Base-by-base conservation (phyloP, 1,284 basidiomycete species). In the Papiliotrema nemorosa region DNA sequence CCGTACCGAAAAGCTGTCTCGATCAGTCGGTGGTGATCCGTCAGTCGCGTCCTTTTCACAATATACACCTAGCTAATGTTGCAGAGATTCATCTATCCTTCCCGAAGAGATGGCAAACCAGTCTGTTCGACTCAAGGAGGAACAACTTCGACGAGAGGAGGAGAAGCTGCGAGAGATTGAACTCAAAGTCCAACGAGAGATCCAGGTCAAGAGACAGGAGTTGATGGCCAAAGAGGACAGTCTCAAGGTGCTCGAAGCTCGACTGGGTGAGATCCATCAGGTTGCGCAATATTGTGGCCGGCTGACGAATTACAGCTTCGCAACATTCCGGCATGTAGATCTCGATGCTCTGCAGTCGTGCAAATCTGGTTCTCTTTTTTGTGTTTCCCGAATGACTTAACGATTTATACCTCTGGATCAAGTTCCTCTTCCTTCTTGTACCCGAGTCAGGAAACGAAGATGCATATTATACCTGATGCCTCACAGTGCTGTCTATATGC, bases 161-260 rank as follows among this genome's bases (percentile, higher is more conserved):
- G 92, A 96, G 79, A 94, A 94, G 85, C 80, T 99, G 59, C 89
- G 94, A 64, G 96, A 98, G 78, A 92, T 97, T 73, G 96, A 99
- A 74, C 82, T 97, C 75, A 92, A 91, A 74, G 92, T 97, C 34
- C 94, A 97, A 76, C 85, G 96, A 55, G 96, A 99, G 81, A 94
- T 99, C 77, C 90, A 90, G 76, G 90, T 98, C 80, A 97, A 97
- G 81, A 82, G 93, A 69, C 96, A 98, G 75, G 94, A 98, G 74
- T 78, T 99, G 59, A 76, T 92, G 67, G 90, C 90, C 43, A 94
- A 93, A 75, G 90, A 93, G 73, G 90, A 93, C 75, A 70, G 66
- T 43, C 59, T 76, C 54, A 74, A 72, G 59, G 70, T 73, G 35
- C 67, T 76, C 50, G 75, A 76, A 54, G 67, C 69, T n/a, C 63